Evolutionary conservation across 1,284 basidiomycete genomes (phyloP).

Genomic region (Ganoderma resinaceum): DNA sequence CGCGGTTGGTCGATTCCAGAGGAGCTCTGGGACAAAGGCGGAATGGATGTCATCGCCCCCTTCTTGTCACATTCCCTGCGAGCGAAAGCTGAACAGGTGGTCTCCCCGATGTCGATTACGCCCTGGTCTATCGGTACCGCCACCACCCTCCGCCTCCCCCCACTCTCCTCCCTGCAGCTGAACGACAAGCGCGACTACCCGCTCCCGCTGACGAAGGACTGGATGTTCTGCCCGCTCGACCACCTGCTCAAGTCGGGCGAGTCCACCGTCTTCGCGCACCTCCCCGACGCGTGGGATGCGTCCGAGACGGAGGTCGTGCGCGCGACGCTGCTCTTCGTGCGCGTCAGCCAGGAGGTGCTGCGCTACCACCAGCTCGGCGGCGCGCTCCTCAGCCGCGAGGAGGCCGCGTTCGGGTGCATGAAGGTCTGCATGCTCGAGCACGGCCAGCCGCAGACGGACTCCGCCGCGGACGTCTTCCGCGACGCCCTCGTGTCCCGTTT

Average conservation of each 20-base stretch:
- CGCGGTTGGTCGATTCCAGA: conserved; percentile 46
- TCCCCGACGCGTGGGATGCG: conserved; percentile 81
- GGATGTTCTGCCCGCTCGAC: conserved; percentile 78
- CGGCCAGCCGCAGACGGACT: conserved; percentile 59
- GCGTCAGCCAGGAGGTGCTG: conserved; percentile 43
- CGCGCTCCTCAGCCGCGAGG: conserved; percentile 56
- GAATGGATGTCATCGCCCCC: conserved; percentile 59
- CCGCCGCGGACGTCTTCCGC: conserved; percentile 67
- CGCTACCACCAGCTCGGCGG: conserved; percentile 47
- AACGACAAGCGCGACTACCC: conserved; percentile 43
- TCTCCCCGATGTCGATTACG: conserved; percentile 56
- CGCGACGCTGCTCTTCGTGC: conserved; percentile 46
- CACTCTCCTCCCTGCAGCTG: conserved; percentile 38
- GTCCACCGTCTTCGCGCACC: conserved; percentile 73
- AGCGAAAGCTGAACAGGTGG: conserved; percentile 40
- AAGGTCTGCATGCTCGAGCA: conserved; percentile 97
- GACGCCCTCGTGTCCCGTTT: conserved; percentile 63
- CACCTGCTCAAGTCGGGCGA: conserved; percentile 85
- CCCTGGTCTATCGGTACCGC: conserved; percentile 59
- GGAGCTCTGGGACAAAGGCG: conserved; percentile 58
- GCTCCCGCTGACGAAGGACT: conserved; percentile 76
- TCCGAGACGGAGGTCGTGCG: conserved; percentile 84
- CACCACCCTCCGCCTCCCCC: conserved; percentile 63
- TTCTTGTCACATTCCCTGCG: conserved; percentile 60
- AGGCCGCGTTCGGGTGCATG: conserved; percentile 82